Evolutionary conservation across 2,329 filamentous ascomycete genomes (phyloP), one percentile per base, ranked within the genome.

Genomic region (Penicillium sp.): DNA sequence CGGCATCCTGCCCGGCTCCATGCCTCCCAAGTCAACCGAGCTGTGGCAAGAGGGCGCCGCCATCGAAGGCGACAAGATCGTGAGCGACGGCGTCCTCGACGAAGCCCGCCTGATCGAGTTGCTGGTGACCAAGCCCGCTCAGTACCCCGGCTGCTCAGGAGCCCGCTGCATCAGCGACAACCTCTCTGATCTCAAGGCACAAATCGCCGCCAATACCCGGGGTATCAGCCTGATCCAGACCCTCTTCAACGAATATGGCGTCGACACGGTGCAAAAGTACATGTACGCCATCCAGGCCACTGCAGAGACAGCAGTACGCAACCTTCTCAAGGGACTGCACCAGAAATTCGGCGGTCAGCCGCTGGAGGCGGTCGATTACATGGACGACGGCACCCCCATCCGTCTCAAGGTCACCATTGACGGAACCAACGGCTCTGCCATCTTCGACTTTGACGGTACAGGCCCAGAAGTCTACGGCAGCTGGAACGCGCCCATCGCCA

Each of bases 301-400:
- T 47, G 91, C 91, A 0, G 91, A 92, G 67, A 80, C 85, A 1
- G 89, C 88, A 35, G 92, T 96, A 0, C 85, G 90, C 18, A 85
- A 84, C 52, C 81, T 96, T 5, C 81, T 96, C 31, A 92, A 89
- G 69, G 80, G 85, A 3, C 87, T 94, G n/a, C 83, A 86, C 68
- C 83, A 83, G 61, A 82, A 86, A 24, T 91, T 92, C 65, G 82
- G 86, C 64, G 88, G 88, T 2, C 82, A 86, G 58, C 86, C 90
- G n/a, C 82, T 96, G 0, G 83, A 85, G 7, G 89, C 92, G 0
- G 81, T 88, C 1, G 91, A 96, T 70, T 91, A 88, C 78, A 95
- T 96, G 90, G 92, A 96, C 66, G 91, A 96, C 67, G 91, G 91
- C 27, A 90, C 85, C 10, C 89, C 90, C 0, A 94, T 96, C 68